Evolutionary conservation across 176 grass and related monocot genomes (phyloP), one percentile per base, ranked within the genome.

Genomic region (Calamus simplicifolius): DNA sequence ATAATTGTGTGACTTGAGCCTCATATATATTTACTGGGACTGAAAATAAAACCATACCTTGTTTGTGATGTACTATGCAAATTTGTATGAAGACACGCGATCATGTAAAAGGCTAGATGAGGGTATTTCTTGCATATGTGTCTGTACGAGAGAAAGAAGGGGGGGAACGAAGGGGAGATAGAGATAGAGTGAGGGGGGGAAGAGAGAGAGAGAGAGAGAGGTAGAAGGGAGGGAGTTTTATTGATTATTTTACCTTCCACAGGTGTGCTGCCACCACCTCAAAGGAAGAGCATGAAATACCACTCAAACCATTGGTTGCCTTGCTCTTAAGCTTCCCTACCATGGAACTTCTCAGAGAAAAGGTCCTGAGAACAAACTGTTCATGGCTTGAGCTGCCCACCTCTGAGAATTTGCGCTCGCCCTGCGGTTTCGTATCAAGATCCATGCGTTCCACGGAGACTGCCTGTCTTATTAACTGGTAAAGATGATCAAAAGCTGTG

Each of bases 181-280:
- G 21, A 23, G 21, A 23, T 23, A 23, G 21, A 35, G 31, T 0
- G 31, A 35, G 31, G 8, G 31, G 35, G 1, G 35, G 2, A n/a
- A n/a, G n/a, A n/a, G n/a, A n/a, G n/a, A n/a, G n/a, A n/a, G n/a
- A n/a, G n/a, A n/a, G n/a, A n/a, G n/a, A n/a, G n/a, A n/a, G n/a
- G n/a, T n/a, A n/a, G n/a, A n/a, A 6, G 8, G 35, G 8, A 43
- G 8, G 1, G 35, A 43, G 35, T 43, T 43, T 10, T 10, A 43
- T 43, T 10, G 12, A 43, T 13, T 43, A 7, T 43, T 43, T 50
- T 71, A 71, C 68, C 68, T 71, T 71, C 56, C 56, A 71, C 5
- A 71, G 48, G 23, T 71, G 68, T 51, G 68, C 68, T 18, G 68
- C 68, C 4, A 71, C 56, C 23, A 51, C 68, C 23, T 71, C 68